These are phyloP conservation scores for Naegleria fowleri DNA, from an alignment of 208 protist species.

Conservation along the genomic window DNA sequence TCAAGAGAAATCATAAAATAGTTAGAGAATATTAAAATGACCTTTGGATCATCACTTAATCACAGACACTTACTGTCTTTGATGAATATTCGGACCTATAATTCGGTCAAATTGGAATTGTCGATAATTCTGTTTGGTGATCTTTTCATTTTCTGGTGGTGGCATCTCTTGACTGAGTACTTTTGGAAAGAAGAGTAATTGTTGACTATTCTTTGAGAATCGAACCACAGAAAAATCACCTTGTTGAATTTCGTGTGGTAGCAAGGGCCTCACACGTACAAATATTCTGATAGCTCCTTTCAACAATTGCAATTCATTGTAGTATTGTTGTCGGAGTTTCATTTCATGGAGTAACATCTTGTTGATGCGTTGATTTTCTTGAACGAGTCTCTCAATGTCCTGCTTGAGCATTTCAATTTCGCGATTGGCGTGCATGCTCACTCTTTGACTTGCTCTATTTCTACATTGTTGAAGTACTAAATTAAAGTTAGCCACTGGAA, in stretches of 20 bases:
- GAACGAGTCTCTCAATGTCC: neutral
- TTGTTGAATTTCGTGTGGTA: neutral
- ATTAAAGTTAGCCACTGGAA: neutral
- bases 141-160: neutral
- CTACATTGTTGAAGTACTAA: neutral
- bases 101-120: neutral
- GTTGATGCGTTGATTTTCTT: neutral
- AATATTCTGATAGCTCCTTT: constrained; percentile 12
- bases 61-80: neutral
- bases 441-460: neutral
- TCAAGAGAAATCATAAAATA: too few relatives aligned
- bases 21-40: too few relatives aligned
- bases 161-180: neutral
- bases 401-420: neutral
- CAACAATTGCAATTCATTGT: constrained; percentile 2
- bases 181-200: neutral
- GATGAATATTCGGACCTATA: neutral
- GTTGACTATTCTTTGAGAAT: neutral
- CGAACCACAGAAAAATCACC: neutral
- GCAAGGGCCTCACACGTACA: neutral
- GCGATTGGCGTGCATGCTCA: neutral
- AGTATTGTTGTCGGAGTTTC: neutral
- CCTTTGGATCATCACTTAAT: too few relatives aligned
- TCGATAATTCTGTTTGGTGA: neutral
- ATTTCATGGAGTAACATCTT: neutral